Conservation (phyloP, 768 basidiomycete genomes). For the Psilocybe cubensis region DNA sequence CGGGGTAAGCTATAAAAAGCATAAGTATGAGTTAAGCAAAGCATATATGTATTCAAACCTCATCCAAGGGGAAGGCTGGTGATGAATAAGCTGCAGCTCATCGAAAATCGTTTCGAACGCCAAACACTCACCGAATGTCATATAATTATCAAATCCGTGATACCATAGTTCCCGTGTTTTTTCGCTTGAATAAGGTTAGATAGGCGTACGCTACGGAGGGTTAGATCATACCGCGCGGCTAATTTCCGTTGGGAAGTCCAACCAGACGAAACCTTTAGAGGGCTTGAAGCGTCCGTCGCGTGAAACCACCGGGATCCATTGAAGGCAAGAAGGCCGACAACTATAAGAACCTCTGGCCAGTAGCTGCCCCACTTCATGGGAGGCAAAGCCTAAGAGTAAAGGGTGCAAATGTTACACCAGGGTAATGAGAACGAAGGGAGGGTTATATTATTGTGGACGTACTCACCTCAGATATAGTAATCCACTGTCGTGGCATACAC, state of each 20-base stretch:
- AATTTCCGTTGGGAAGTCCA: constrained; percentile 66
- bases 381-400: constrained; percentile 17
- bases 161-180: constrained; percentile 81
- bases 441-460: not conserved
- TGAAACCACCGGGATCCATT: constrained; percentile 34
- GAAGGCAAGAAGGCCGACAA: constrained; percentile 40
- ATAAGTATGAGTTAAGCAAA: not conserved
- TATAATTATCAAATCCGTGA: constrained; percentile 90
- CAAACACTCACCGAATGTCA: constrained; percentile 66
- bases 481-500: constrained; percentile 34
- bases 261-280: constrained; percentile 31
- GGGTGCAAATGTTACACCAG: not conserved
- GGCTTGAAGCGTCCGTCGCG: constrained; percentile 34
- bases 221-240: constrained; percentile 52
- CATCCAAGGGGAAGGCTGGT: constrained; percentile 84
- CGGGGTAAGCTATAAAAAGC: constrained; percentile 69
- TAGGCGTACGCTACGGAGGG: not conserved
- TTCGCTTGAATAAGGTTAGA: constrained; percentile 46
- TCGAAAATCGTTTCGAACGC: not conserved
- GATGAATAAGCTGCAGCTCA: constrained; percentile 14
- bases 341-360: constrained; percentile 54
- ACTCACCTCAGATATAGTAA: not conserved
- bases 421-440: constrained; percentile 4
- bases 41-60: constrained; percentile 47
- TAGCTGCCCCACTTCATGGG: constrained; percentile 54